A percentile compares a stretch with the other conserved stretches of the same genome.
Evolutionary conservation across 108 stramenopile genomes (phyloP).

Genomic region (Cyclotella choctawhatcheeana): DNA sequence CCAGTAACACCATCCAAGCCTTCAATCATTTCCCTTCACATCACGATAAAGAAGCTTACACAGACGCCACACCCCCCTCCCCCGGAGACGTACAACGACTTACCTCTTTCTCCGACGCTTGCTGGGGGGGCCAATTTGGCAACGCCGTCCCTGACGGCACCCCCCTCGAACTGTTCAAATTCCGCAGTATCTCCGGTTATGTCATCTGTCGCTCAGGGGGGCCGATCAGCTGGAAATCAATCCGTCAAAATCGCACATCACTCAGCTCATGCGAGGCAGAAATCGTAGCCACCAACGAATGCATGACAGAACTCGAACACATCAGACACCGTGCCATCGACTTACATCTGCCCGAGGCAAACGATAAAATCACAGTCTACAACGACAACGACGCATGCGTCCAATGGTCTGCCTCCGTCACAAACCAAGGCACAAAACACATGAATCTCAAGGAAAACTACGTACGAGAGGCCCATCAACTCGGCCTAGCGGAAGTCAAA

Average conservation of each 20-base stretch:
- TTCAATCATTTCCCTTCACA: slow-evolving; percentile 6
- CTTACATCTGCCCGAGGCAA: neutral
- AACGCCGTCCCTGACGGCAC: slow-evolving; percentile 6
- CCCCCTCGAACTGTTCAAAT: slow-evolving; percentile 10
- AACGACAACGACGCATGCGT: slow-evolving; percentile 9
- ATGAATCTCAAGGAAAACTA: slow-evolving; percentile 14
- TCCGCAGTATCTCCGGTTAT: neutral
- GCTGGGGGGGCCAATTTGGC: slow-evolving; percentile 20
- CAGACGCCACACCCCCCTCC: slow-evolving; percentile 12
- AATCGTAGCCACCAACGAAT: slow-evolving; percentile 8
- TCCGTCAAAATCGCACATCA: slow-evolving; percentile 8
- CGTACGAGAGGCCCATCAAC: neutral
- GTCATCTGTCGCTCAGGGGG: neutral
- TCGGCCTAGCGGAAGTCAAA: neutral
- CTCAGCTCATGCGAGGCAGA: slow-evolving; percentile 13
- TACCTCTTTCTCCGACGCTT: slow-evolving; percentile 7
- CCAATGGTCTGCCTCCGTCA: slow-evolving; percentile 2
- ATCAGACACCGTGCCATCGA: neutral
- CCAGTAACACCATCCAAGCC: neutral
- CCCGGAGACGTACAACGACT: neutral
- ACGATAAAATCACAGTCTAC: neutral
- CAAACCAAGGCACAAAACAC: slow-evolving; percentile 25
- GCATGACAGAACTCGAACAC: neutral
- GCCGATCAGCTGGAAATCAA: slow-evolving; percentile 2
- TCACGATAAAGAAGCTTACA: no score